phyloP scores from a whole-genome alignment of 169 alveolate species.

The Plasmodium gonderi region DNA sequence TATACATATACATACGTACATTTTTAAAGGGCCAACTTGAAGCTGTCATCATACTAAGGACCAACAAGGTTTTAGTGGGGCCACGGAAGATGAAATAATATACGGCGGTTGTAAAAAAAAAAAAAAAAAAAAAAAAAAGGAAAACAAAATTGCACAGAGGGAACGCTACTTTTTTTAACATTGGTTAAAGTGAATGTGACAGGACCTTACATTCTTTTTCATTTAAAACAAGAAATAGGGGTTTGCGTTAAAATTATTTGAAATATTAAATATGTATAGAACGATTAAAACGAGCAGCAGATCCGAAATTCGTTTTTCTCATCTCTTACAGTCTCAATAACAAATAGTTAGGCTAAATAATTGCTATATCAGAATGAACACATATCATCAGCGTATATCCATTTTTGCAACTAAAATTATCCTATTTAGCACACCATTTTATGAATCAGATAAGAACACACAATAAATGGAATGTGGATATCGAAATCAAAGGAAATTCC shows the following conservation, averaged over 20 bases:
- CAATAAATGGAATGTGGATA: conserved; percentile 52
- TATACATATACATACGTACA: background rate
- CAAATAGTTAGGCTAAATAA: too few species aligned
- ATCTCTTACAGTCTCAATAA: too few species aligned
- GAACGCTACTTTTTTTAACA: background rate
- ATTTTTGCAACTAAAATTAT: background rate
- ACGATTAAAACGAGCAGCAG: too few species aligned
- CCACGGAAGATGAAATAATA: background rate
- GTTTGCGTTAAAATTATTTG: background rate
- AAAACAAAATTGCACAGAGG: background rate
- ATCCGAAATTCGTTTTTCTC: too few species aligned
- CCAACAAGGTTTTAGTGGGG: background rate
- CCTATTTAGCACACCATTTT: background rate
- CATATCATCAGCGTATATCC: background rate
- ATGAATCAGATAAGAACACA: background rate
- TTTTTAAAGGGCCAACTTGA: background rate
- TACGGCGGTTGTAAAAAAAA: background rate
- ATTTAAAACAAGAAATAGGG: background rate
- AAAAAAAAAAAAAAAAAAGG: background rate
- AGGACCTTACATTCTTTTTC: background rate
- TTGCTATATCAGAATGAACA: background rate
- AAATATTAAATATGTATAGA: too few species aligned
- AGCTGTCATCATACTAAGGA: too few species aligned
- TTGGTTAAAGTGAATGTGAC: background rate
- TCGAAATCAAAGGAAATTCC: conserved; percentile 33